Evolutionary conservation across 345 rosid genomes (phyloP).

Genomic region (Brassica carinata): DNA sequence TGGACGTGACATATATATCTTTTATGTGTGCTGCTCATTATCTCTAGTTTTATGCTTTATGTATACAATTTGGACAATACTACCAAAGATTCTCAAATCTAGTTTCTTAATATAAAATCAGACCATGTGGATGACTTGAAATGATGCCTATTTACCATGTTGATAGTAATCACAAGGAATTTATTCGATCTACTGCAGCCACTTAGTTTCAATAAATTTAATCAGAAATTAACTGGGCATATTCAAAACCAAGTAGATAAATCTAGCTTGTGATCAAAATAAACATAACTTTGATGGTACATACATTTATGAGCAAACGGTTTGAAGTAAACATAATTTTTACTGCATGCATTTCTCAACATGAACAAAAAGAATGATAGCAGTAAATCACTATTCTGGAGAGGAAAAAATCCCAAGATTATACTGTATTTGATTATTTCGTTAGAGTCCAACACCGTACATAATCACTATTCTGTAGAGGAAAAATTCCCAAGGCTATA

Average conservation of each 20-base stretch:
- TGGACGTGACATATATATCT: conserved; percentile 31
- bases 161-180: neutral
- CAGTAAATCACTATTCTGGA: neutral
- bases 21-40: conserved; percentile 12
- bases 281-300: neutral
- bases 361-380: neutral
- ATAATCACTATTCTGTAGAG: neutral
- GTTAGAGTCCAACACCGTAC: neutral
- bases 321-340: neutral
- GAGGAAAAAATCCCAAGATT: neutral
- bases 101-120: neutral
- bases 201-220: neutral
- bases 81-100: neutral
- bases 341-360: neutral
- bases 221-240: neutral
- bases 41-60: conserved; percentile 9
- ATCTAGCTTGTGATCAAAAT: neutral
- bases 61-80: conserved; percentile 20
- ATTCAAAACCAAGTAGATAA: neutral
- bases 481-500: neutral
- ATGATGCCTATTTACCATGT: conserved; percentile 9
- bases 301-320: neutral
- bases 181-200: neutral
- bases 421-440: too few relatives aligned
- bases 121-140: conserved; percentile 18